Evolutionary conservation across 176 grass and related monocot genomes (phyloP), one percentile per base, ranked within the genome.

Genomic region (Musa itinerans): DNA sequence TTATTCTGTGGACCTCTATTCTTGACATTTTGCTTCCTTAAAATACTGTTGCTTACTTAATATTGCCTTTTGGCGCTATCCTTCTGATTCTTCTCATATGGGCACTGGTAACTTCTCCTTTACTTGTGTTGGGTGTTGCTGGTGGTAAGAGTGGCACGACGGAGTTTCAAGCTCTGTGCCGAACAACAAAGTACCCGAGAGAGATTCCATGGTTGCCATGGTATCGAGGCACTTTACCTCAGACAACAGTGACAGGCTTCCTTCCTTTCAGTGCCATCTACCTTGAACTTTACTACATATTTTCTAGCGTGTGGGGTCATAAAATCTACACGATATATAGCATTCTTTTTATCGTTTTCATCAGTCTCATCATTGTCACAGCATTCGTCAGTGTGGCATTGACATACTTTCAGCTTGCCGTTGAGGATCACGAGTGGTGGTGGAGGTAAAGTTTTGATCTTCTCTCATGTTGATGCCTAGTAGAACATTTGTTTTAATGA

Each of bases 1-100:
- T 63, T 63, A 63, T 63, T 63, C 61, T 63, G 61, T 63, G 61
- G 61, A 63, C 61, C 61, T 63, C 21, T 63, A 63, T 63, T 63
- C 61, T 63, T 63, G 61, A 63, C 61, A 19, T 63, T 63, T 63
- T 63, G 61, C 61, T 63, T 63, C 21, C 61, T 63, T 24, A 63
- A 63, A 24, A 24, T 21, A 57, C 15, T 57, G 59, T 63, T 63
- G 59, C 59, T 63, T n/a, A n/a, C n/a, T n/a, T n/a, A n/a, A n/a
- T n/a, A 63, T 22, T 63, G n/a, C 59, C 59, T 15, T 22, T 63
- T 63, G 59, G 59, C 10, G 23, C 59, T 9, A 63, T 63, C 11
- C 59, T 63, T 63, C n/a, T 63, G n/a, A 63, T 63, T 63, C 16
- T 63, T 63, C 16, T 63, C 59, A 63, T 63, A 63, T 63, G 59